Evolutionary conservation across 1,139 yeast genomes (phyloP), one percentile per base, ranked within the genome.

Genomic region (Chernovozyma aurita): DNA sequence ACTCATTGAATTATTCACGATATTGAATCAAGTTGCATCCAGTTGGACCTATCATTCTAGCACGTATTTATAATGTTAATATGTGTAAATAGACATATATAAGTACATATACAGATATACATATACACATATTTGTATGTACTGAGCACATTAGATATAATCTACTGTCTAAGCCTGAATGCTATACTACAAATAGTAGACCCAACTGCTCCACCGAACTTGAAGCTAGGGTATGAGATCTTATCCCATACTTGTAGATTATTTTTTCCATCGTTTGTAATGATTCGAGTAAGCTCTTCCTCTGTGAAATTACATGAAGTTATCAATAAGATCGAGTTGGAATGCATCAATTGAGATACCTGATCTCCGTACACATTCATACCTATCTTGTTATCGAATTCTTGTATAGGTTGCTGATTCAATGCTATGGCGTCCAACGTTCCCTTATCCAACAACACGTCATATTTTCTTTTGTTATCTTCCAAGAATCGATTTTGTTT

Each of bases 301-400:
- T 85, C 83, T 0, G 97, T 92, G 57, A 92, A 92, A 55, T 92
- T 92, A 59, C 99, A 94, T n/a, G 95, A 85, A 0, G 98, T 94
- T 31, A 92, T 80, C 39, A 92, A 60, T 21, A 92, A 61, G 1
- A 83, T 59, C 3, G 92, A 83, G 16, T 70, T 75, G 11, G 55
- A 45, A 37, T 71, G 68, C 65, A 87, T 63, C 45, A 84, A 50
- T 38, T 73, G 67, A 31, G 62, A 63, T n/a, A 86, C 79, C 32
- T 78, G 79, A 0, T 50, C 47, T 0, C 88, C 78, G 50, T 92
- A 92, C 11, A 76, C 65, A 31, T 83, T 79, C 49, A 73, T 67
- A 1, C 85, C 85, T 18, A 68, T 63, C 44, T 59, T 57, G 3
- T 65, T 72, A 34, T 65, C 71, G 36, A 58, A 61, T 0, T 55